Percentiles rank a stretch among this genome's conserved stretches.
These are phyloP conservation scores for Ceriops decandra DNA, from an alignment of 345 rosid species.

Conservation along the genomic window DNA sequence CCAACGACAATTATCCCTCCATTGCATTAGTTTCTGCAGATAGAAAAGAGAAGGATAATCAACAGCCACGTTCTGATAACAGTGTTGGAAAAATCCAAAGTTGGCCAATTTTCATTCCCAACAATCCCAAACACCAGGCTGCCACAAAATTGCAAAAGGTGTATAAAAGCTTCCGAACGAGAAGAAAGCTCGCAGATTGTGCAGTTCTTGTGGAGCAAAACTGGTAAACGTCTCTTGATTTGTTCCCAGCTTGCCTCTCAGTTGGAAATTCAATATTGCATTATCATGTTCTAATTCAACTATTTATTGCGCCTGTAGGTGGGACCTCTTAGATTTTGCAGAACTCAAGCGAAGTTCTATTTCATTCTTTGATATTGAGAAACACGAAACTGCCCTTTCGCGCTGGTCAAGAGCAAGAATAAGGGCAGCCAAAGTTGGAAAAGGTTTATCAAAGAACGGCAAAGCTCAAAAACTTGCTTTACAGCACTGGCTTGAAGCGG, in stretches of 20 bases:
- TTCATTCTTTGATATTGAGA: slow-evolving; percentile 81
- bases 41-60: slow-evolving; percentile 8
- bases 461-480: slow-evolving; percentile 76
- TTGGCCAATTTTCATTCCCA: slow-evolving; percentile 38
- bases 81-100: slow-evolving; percentile 16
- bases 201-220: slow-evolving; percentile 86
- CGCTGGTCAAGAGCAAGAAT: slow-evolving; percentile 97
- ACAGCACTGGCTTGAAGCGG: slow-evolving; percentile 99
- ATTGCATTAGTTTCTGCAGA: not conserved
- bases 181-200: slow-evolving; percentile 93
- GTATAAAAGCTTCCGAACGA: slow-evolving; percentile 85
- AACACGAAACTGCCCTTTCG: slow-evolving; percentile 87
- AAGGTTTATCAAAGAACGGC: slow-evolving; percentile 86
- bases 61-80: slow-evolving; percentile 19
- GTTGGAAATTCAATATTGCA: not conserved
- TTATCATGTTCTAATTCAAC: slow-evolving; percentile 21
- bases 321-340: slow-evolving; percentile 85
- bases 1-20: no score
- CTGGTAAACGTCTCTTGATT: slow-evolving; percentile 44
- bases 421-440: slow-evolving; percentile 96
- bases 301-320: slow-evolving; percentile 38
- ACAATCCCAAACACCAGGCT: slow-evolving; percentile 69
- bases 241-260: not conserved
- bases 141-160: slow-evolving; percentile 86
- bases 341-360: slow-evolving; percentile 83